These are phyloP conservation scores for Scedosporium dehoogii DNA, from an alignment of 2,329 filamentous ascomycete species.

Conservation along the genomic window DNA sequence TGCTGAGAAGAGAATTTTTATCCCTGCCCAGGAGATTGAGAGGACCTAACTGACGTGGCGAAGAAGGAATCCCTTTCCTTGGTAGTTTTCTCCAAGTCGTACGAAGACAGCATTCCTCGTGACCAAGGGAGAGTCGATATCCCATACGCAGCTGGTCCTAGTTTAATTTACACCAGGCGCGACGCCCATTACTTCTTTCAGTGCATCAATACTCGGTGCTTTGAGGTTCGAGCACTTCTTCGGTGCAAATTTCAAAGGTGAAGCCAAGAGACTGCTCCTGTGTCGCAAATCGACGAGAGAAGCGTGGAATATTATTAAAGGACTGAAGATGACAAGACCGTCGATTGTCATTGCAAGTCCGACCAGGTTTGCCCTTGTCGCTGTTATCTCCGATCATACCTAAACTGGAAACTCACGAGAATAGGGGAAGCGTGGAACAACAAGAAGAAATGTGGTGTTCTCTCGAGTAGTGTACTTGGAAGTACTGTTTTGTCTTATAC, in stretches of 20 bases:
- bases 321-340: not conserved
- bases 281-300: not conserved
- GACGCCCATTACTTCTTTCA: no score
- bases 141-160: no score
- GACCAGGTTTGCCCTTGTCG: not conserved
- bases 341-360: not conserved
- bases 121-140: no score
- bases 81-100: no score
- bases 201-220: no score
- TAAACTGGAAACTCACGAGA: not conserved
- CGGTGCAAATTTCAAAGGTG: not conserved
- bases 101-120: no score
- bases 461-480: not conserved
- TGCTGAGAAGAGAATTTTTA: no score
- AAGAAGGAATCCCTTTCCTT: no score
- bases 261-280: not conserved
- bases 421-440: conserved; percentile 1
- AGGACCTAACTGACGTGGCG: no score
- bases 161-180: no score
- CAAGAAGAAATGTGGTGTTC: not conserved
- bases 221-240: no score
- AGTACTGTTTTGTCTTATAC: not conserved
- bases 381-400: not conserved
- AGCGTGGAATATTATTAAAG: not conserved
- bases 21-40: no score